Base-by-base conservation (phyloP, 2,329 filamentous ascomycete species). In the Trichoderma sp. region DNA sequence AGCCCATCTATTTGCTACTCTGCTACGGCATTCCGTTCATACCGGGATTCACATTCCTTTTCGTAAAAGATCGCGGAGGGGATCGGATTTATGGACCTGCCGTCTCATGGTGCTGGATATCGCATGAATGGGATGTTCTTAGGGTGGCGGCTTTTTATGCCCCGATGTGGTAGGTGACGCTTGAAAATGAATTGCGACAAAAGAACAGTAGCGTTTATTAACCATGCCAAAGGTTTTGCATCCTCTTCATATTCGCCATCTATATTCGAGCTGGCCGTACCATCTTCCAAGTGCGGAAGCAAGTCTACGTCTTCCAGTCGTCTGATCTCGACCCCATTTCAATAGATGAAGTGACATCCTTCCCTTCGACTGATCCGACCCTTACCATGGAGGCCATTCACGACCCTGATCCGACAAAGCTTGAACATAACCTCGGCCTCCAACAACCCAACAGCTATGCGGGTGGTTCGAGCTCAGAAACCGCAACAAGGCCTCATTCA, bases 81-180 rank as follows among this genome's bases (percentile, higher is more conserved):
- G 8, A 73, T 30, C 86, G 83, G 3, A 86, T 94, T 67, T 93
- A 94, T 78, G 92, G 92, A 1, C 84, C 90, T 74, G 92, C 92
- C 26, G 87, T 86, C 3, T 81, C 94, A n/a, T 95, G 92, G 92
- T 95, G 93, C 79, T 95, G 92, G 92, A 84, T 95, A 34, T 82
- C 85, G 1, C 78, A 82, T 4, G 79, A 86, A 11, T 93, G 90
- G 86, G 89, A 91, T 71, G 85, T 88, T 72, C 87, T 92, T 78
- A 89, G 92, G 56, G 88, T 95, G 65, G 87, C 87, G 9, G 86
- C 89, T 47, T 94, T 94, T 78, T 95, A 94, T 76, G 89, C 82
- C 0, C 89, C 89, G 2, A 85, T 91, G 66, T 92, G 90, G 77
- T 78, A 73, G 56, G 76, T 26, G 12, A 30, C 21, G 12, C 62